These are phyloP conservation scores for Pythium graminicola DNA, from an alignment of 352 stramenopile species.

Conservation along the genomic window DNA sequence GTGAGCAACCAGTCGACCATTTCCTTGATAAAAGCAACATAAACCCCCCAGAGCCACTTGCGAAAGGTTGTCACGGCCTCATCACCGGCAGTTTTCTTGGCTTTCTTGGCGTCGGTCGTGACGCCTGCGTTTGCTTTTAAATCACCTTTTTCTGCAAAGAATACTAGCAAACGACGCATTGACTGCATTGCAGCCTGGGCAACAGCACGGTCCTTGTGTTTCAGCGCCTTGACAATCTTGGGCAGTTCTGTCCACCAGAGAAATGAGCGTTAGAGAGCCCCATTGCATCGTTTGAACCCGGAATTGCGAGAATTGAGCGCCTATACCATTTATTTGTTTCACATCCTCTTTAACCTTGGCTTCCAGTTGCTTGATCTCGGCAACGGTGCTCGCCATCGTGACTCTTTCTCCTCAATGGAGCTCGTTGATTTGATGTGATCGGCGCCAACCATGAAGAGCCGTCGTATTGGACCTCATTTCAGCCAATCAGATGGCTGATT, in stretches of 20 bases:
- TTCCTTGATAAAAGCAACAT: constrained; percentile 73
- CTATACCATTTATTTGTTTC: constrained; percentile 71
- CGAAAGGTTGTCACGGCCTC: constrained; percentile 70
- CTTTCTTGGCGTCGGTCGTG: constrained; percentile 30
- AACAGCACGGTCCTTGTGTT: constrained; percentile 63
- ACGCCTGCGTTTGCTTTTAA: constrained; percentile 29
- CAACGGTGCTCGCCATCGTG: constrained; percentile 43
- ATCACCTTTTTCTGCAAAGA: constrained; percentile 80
- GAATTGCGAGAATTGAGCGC: not conserved
- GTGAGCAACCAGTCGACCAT: constrained; percentile 71
- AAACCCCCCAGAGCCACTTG: constrained; percentile 80
- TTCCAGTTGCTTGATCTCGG: constrained; percentile 82
- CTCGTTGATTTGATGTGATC: constrained; percentile 30
- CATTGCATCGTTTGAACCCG: not conserved
- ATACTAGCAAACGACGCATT: constrained; percentile 69
- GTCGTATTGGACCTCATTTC: constrained; percentile 8
- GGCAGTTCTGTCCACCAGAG: constrained; percentile 40
- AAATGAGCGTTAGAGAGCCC: not conserved
- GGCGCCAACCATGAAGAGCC: constrained; percentile 27
- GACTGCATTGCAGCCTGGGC: constrained; percentile 74
- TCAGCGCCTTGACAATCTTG: constrained; percentile 67
- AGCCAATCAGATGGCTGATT: constrained; percentile 23
- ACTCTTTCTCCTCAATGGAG: not conserved
- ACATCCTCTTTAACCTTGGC: constrained; percentile 82
- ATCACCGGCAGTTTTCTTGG: constrained; percentile 34